phyloP scores from a whole-genome alignment of 1,284 basidiomycete genomes.

The Cryptococcus sp. region DNA sequence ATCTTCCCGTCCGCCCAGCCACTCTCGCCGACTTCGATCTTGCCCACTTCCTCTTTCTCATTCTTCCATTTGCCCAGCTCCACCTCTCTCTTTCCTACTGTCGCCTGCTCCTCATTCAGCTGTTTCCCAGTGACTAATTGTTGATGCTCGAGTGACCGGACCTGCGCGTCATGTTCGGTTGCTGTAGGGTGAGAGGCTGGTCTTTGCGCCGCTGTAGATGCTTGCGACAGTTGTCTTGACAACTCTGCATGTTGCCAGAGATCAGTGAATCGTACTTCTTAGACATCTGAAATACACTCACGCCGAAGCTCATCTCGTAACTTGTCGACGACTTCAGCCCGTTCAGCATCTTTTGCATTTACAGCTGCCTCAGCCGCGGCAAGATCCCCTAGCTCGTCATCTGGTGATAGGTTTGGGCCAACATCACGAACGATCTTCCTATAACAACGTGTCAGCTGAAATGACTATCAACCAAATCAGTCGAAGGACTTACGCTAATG shows the following conservation, averaged over 20 bases:
- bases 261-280: no score
- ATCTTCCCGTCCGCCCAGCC: slow-evolving; percentile 33
- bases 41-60: slow-evolving; percentile 39
- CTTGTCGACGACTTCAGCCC: slow-evolving; percentile 24
- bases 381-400: slow-evolving; percentile 40
- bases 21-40: slow-evolving; percentile 31
- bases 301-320: slow-evolving; percentile 34
- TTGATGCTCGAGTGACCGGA: slow-evolving; percentile 39
- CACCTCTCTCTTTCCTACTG: slow-evolving; percentile 37
- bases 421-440: slow-evolving; percentile 35
- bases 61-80: slow-evolving; percentile 37
- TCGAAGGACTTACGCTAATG: slow-evolving; percentile 24
- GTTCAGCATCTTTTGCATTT: slow-evolving; percentile 32
- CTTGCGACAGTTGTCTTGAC: slow-evolving; percentile 27
- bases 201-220: slow-evolving; percentile 38
- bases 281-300: slow-evolving; percentile 16
- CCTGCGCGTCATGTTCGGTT: slow-evolving; percentile 38
- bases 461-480: not conserved
- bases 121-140: slow-evolving; percentile 40
- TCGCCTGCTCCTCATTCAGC: slow-evolving; percentile 43
- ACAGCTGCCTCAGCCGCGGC: slow-evolving; percentile 39
- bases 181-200: slow-evolving; percentile 37
- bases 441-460: not conserved
- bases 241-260: slow-evolving; percentile 16
- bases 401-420: slow-evolving; percentile 25